Base-by-base conservation (phyloP, 805 yeast genomes). In the Spathaspora passalidarum region DNA sequence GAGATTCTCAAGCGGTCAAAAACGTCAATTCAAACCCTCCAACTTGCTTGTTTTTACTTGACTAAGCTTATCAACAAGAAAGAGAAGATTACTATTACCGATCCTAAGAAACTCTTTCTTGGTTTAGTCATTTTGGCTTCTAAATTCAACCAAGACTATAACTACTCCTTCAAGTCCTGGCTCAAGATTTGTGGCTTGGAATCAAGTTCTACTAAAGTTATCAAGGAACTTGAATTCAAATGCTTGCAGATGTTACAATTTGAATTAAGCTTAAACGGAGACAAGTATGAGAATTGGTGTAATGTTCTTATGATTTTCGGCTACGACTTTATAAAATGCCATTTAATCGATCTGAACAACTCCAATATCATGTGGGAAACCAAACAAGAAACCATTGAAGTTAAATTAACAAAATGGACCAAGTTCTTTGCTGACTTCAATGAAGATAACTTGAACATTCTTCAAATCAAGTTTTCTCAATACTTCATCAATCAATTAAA, bases 121-220 rank as follows among this genome's bases (percentile, higher is more conserved):
- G 77, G 83, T 2, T 77, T 87, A 56, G 61, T 88, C 44, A 85
- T 88, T 44, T 67, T 88, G 32, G 82, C 94, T 3, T 78, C 84
- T 43, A 88, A 88, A 60, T 86, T 81, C 61, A 71, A 76, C 49
- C 88, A 82, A 58, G 96, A 88, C 63, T 78, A 80, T 42, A 84
- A 83, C 59, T 86, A 79, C 62, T 72, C 86, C 23, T 73, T 85
- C 53, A 75, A 72, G 50, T 78, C 86, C 5, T 88, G 96, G 96
- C 70, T 84, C 43, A 78, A 80, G 59, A 82, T 88, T 42, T 78
- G 88, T 26, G 94, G 95, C 0, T 57, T 69, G 53, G 60, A 53
- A 18, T 56, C 52, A 22, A 37, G 44, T 17, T 38, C 43, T 5
- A 32, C 52, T 4, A 52, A 60, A 22, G 82, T 79, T 47, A 66